Conservation (phyloP, 2,329 filamentous ascomycete species). For the Stagonosporopsis rhizophila region DNA sequence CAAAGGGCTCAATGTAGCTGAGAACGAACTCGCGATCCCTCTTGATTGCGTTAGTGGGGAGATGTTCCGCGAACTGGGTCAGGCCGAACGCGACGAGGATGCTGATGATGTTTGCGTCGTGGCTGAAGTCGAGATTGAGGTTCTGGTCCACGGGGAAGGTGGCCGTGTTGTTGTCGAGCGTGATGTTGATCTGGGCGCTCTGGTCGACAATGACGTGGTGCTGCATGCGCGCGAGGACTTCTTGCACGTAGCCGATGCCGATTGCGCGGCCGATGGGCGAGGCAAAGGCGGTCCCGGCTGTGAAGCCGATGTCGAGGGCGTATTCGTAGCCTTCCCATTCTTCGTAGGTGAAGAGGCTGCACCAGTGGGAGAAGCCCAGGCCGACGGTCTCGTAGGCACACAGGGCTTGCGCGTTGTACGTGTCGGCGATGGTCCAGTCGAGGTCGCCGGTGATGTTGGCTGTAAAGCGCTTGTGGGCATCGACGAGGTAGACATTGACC, state of each 20-base stretch:
- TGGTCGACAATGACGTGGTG: constrained; percentile 63
- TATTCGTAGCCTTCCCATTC: constrained; percentile 80
- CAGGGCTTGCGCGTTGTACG: constrained; percentile 71
- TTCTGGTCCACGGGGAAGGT: constrained; percentile 78
- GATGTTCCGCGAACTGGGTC: constrained; percentile 68
- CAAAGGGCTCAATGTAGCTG: constrained; percentile 74
- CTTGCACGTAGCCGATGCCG: constrained; percentile 72
- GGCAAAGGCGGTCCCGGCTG: constrained; percentile 67
- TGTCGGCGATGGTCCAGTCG: constrained; percentile 46
- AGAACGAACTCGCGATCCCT: constrained; percentile 68
- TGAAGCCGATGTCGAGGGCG: constrained; percentile 70
- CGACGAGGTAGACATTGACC: constrained; percentile 68
- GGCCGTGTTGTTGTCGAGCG: constrained; percentile 69
- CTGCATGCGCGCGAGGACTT: constrained; percentile 73
- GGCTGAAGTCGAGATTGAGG: constrained; percentile 79
- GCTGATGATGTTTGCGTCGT: constrained; percentile 76
- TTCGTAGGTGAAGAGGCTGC: constrained; percentile 74
- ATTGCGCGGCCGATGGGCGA: constrained; percentile 72
- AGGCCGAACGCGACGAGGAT: constrained; percentile 77
- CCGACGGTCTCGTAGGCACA: constrained; percentile 82
- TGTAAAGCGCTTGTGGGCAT: constrained; percentile 68
- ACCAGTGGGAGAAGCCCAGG: constrained; percentile 77
- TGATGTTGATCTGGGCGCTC: constrained; percentile 64
- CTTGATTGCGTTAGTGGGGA: constrained; percentile 64
- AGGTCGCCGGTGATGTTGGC: constrained; percentile 54